These are phyloP conservation scores for Candida tallmaniae DNA, from an alignment of 805 yeast genomes.

Conservation along the genomic window DNA sequence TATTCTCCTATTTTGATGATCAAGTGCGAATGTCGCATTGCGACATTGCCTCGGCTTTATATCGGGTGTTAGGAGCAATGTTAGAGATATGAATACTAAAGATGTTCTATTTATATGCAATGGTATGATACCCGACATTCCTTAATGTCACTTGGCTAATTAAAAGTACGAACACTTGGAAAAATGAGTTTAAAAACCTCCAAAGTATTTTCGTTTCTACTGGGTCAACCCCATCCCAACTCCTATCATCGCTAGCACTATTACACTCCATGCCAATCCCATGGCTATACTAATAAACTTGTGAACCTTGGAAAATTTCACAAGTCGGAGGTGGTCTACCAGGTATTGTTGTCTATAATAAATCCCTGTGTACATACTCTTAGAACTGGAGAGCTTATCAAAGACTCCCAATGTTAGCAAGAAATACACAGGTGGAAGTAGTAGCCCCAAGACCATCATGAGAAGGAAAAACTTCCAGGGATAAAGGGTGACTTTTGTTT, in stretches of 20 bases:
- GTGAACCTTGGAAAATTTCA: constrained; percentile 20
- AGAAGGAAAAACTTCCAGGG: constrained; percentile 17
- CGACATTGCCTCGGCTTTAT: no score
- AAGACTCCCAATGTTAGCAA: constrained; percentile 31
- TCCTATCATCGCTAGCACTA: constrained; percentile 36
- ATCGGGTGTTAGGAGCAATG: no score
- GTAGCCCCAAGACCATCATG: constrained; percentile 28
- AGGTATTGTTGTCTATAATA: constrained; percentile 12
- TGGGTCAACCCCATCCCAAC: constrained; percentile 30
- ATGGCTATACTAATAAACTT: constrained; percentile 25
- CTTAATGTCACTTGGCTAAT: no score
- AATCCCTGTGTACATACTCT: constrained; percentile 9
- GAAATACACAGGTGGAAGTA: constrained; percentile 37
- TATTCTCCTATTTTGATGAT: no score
- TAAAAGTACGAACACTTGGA: neutral
- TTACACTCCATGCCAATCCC: constrained; percentile 31
- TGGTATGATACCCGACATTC: no score
- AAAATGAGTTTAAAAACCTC: neutral
- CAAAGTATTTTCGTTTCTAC: neutral
- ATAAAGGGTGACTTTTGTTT: constrained; percentile 2
- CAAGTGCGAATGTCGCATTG: no score
- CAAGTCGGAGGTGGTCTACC: constrained; percentile 6
- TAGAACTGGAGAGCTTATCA: constrained; percentile 19
- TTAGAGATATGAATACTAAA: no score
- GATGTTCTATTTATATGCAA: no score